Base-by-base conservation (phyloP, 495 filamentous ascomycete genomes). In the Diplogelasinospora grovesii region DNA sequence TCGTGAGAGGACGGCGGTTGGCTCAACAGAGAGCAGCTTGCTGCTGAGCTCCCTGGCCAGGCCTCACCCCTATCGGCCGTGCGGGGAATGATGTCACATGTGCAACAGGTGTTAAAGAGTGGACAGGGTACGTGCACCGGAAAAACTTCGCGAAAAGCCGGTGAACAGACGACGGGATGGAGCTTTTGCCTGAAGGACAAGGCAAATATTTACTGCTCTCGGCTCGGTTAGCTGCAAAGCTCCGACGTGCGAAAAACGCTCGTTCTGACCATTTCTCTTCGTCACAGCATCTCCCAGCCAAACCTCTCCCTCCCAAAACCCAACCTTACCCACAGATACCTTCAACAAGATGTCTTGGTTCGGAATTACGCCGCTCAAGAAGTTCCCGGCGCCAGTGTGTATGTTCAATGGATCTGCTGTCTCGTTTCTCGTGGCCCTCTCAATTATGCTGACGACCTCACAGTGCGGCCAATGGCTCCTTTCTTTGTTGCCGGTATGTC, bases 401-500 rank as follows among this genome's bases (percentile, higher is more conserved):
- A 82, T 48, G 89, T 81, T 34, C 18, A 27, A 34, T 54, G 36
- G 34, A 46, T 49, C 38, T 36, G 41, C 46, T 31, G 53, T 26
- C 44, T 31, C 45, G 24, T 41, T 15, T 11, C 30, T 33, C 43
- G 10, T 39, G 52, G 25, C 16, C 32, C 11, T n/a, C n/a, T 39
- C 15, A 25, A 22, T 22, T 38, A n/a, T 27, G 39, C 45, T 53
- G 40, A 48, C 41, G 41, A 36, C 23, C 34, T 43, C 55, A 69
- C 64, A 97, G 90, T 85, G 70, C 68, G 74, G 71, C 89, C 89
- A 49, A 77, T 93, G 79, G 79, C 75, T 57, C 90, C 90, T 39
- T 97, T 96, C 79, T 93, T 83, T 75, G 70, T 76, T 70, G 89
- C 90, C 61, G 89, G 90, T 97, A 90, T 60, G 88, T 50, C 45